Evolutionary conservation across 2,329 filamentous ascomycete species (phyloP).

Genomic region (Arthrobotrys pseudoclavata): DNA sequence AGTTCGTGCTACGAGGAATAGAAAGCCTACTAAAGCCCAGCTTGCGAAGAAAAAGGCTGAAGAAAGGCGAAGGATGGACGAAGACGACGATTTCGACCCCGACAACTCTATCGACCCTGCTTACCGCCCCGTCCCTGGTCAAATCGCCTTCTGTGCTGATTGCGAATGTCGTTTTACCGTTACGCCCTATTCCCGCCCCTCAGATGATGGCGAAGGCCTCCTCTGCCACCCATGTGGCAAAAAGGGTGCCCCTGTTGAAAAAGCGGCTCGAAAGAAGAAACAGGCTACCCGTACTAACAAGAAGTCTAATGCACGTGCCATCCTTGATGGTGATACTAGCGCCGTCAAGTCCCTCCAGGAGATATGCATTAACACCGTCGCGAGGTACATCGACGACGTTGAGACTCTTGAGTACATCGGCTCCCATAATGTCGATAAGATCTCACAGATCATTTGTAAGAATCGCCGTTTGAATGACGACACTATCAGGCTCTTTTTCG

Average conservation of each 20-base stretch:
- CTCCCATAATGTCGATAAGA: slow-evolving; percentile 62
- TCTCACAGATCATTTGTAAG: slow-evolving; percentile 63
- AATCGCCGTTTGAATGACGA: slow-evolving; percentile 62
- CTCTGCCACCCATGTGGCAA: slow-evolving; percentile 62
- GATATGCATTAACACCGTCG: slow-evolving; percentile 62
- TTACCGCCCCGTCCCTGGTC: slow-evolving; percentile 58
- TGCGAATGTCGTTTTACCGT: slow-evolving; percentile 63
- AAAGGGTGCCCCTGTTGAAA: slow-evolving; percentile 60
- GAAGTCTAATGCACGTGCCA: slow-evolving; percentile 55
- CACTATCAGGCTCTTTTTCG: slow-evolving; percentile 63
- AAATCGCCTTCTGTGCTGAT: slow-evolving; percentile 63
- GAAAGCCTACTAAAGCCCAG: slow-evolving; percentile 47
- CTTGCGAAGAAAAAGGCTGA: slow-evolving; percentile 36
- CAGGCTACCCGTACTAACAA: slow-evolving; percentile 59
- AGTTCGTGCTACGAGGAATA: slow-evolving; percentile 8
- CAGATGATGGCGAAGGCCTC: slow-evolving; percentile 60
- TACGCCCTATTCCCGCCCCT: slow-evolving; percentile 61
- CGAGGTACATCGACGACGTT: slow-evolving; percentile 63
- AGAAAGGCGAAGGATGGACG: slow-evolving; percentile 20
- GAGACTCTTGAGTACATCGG: slow-evolving; percentile 62
- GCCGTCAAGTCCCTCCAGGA: slow-evolving; percentile 61
- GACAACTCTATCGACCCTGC: not conserved
- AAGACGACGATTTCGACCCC: slow-evolving; percentile 23
- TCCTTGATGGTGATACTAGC: slow-evolving; percentile 61
- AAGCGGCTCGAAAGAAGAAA: slow-evolving; percentile 57